phyloP scores from a whole-genome alignment of 2,329 filamentous ascomycete genomes.

The Aschersonia sp. region DNA sequence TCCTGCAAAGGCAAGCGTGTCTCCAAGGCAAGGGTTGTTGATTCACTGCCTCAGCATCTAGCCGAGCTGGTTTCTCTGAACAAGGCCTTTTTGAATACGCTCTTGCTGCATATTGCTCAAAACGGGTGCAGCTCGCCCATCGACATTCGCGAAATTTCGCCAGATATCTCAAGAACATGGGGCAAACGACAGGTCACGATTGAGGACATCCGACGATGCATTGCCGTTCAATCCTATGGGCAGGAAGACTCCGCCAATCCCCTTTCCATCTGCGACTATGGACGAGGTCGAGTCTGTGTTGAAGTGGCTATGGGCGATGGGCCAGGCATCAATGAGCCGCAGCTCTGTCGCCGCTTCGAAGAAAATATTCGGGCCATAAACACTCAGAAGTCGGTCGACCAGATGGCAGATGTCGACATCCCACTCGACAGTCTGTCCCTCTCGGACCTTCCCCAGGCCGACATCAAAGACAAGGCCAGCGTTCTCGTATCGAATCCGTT shows the following conservation, averaged over 20 bases:
- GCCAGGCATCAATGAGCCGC: slow-evolving; percentile 31
- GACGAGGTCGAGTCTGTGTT: slow-evolving; percentile 41
- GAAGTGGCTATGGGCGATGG: slow-evolving; percentile 30
- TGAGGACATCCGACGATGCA: slow-evolving; percentile 50
- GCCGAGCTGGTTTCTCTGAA: slow-evolving; percentile 50
- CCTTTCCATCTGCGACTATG: slow-evolving; percentile 35
- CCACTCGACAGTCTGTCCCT: slow-evolving; percentile 44
- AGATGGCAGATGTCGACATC: slow-evolving; percentile 17
- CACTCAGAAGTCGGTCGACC: slow-evolving; percentile 16
- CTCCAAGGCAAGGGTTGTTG: neutral
- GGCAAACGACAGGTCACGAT: slow-evolving; percentile 53
- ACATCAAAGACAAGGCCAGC: slow-evolving; percentile 16
- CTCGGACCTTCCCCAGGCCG: slow-evolving; percentile 22
- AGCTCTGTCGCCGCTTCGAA: slow-evolving; percentile 40
- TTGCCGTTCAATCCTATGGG: slow-evolving; percentile 41
- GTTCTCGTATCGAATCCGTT: slow-evolving; percentile 35
- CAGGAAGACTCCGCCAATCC: slow-evolving; percentile 17
- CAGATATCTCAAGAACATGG: slow-evolving; percentile 54
- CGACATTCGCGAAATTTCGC: slow-evolving; percentile 46
- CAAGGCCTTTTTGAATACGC: slow-evolving; percentile 50
- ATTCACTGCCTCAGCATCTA: slow-evolving; percentile 34
- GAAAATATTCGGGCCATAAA: slow-evolving; percentile 33
- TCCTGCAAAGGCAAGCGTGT: neutral
- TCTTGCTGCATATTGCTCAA: slow-evolving; percentile 56
- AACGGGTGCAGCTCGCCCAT: slow-evolving; percentile 48